Percentiles rank a stretch among this genome's conserved stretches.
Evolutionary conservation across 306 rosid genomes (phyloP).

Genomic region (Castanea crenata): DNA sequence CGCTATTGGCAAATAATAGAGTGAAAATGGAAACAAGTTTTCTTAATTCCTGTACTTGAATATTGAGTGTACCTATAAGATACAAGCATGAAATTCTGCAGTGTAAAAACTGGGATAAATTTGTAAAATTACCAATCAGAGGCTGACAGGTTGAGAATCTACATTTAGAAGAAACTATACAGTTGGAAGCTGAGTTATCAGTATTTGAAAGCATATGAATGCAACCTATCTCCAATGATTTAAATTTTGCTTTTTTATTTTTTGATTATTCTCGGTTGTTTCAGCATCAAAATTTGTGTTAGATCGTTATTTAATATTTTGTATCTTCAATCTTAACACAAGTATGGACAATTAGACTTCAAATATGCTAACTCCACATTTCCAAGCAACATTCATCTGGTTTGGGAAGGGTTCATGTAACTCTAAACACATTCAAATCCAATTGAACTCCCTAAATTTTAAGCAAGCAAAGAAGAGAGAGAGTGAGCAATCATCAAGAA

Average conservation of each 20-base stretch:
- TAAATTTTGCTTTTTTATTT: background rate
- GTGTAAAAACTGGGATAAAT: background rate
- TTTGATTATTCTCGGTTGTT: background rate
- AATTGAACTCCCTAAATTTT: background rate
- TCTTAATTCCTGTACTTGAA: background rate
- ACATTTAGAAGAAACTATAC: background rate
- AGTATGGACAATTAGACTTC: background rate
- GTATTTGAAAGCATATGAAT: background rate
- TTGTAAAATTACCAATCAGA: background rate
- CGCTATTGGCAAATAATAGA: background rate
- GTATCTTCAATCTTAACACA: background rate
- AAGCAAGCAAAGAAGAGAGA: too few species aligned
- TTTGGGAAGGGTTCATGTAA: background rate
- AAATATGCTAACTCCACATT: background rate
- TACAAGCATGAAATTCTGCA: background rate
- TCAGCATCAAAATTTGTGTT: background rate
- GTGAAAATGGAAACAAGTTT: background rate
- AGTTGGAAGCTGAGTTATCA: background rate
- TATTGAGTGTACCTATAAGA: background rate
- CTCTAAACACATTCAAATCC: background rate
- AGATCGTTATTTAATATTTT: too few species aligned
- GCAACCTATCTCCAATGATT: background rate
- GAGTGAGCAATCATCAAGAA: too few species aligned
- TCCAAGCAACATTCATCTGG: background rate
- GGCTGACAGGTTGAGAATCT: background rate